Evolutionary conservation across 345 rosid species (phyloP).

Genomic region (Limnanthes douglasii): DNA sequence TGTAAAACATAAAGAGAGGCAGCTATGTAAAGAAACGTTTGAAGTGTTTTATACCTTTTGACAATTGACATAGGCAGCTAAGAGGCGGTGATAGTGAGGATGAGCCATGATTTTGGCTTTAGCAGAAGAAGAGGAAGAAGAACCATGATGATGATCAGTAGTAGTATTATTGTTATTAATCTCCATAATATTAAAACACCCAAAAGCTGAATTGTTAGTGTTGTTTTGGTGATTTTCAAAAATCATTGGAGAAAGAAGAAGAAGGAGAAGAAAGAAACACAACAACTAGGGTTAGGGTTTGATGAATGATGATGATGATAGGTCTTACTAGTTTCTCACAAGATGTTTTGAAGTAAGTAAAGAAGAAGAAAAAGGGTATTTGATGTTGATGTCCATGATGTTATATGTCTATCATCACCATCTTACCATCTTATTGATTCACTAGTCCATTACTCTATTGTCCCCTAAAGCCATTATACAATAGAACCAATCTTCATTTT

Average conservation of each 20-base stretch:
- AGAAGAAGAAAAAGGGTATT: slow-evolving; percentile 21
- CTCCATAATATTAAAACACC: slow-evolving; percentile 55
- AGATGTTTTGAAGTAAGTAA: too few species aligned
- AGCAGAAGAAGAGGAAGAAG: slow-evolving; percentile 26
- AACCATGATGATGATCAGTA: slow-evolving; percentile 8
- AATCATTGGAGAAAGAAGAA: slow-evolving; percentile 23
- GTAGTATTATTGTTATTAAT: slow-evolving; percentile 15
- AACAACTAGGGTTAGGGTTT: slow-evolving; percentile 19
- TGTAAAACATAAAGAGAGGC: too few species aligned
- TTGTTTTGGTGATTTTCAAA: slow-evolving; percentile 22
- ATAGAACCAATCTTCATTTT: too few species aligned
- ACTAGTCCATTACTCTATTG: too few species aligned
- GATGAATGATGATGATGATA: slow-evolving; percentile 9
- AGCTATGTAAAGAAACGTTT: too few species aligned
- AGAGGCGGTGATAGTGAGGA: slow-evolving; percentile 90
- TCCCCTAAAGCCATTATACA: too few species aligned
- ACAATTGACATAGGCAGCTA: slow-evolving; percentile 79
- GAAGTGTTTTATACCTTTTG: slow-evolving; percentile 53
- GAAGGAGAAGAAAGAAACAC: slow-evolving; percentile 17
- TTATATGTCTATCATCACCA: too few species aligned
- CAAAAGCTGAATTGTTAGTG: slow-evolving; percentile 6
- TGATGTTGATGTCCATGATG: slow-evolving; percentile 14
- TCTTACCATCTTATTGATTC: too few species aligned
- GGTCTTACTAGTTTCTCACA: background rate
- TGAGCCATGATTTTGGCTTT: slow-evolving; percentile 96